These are phyloP conservation scores for Gossypium raimondii DNA, from an alignment of 345 rosid genomes.

Conservation along the genomic window DNA sequence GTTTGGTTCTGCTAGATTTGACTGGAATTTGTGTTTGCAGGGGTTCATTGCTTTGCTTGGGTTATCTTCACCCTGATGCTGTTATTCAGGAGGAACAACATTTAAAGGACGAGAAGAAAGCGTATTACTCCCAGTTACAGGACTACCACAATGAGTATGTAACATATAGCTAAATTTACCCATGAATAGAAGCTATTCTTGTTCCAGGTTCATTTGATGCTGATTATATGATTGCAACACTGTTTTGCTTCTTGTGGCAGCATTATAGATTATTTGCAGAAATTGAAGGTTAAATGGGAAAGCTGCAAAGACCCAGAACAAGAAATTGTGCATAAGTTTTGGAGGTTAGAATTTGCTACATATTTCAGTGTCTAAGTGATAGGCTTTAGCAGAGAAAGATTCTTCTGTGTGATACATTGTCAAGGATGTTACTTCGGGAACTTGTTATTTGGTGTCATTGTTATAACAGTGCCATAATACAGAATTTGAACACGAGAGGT, in stretches of 20 bases:
- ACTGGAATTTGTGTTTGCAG: conserved; percentile 53
- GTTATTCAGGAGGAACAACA: conserved; percentile 45
- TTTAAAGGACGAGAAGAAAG: conserved; percentile 48
- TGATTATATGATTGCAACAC: conserved; percentile 13
- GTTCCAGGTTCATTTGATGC: conserved; percentile 4
- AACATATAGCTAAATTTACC: not conserved
- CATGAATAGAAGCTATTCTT: not conserved
- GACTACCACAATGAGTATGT: conserved; percentile 82
- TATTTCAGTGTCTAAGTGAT: conserved; percentile 9
- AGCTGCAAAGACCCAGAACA: conserved; percentile 62
- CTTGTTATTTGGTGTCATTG: conserved; percentile 1
- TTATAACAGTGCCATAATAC: not conserved
- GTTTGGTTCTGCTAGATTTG: conserved; percentile 18
- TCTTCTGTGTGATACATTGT: not conserved
- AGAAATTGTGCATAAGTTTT: conserved; percentile 46
- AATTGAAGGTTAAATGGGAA: conserved; percentile 75
- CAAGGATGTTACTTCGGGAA: not conserved
- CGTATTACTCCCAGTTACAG: conserved; percentile 54
- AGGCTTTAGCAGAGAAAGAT: conserved; percentile 7
- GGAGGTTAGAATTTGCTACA: conserved; percentile 51
- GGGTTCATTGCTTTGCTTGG: conserved; percentile 69
- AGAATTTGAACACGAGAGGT: not conserved
- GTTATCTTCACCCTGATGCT: conserved; percentile 81
- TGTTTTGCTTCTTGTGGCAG: conserved; percentile 48
- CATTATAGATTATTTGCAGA: conserved; percentile 61